Percentiles rank a stretch among this genome's conserved stretches.
Evolutionary conservation across 345 rosid genomes (phyloP).

Genomic region (Garcia nutans): DNA sequence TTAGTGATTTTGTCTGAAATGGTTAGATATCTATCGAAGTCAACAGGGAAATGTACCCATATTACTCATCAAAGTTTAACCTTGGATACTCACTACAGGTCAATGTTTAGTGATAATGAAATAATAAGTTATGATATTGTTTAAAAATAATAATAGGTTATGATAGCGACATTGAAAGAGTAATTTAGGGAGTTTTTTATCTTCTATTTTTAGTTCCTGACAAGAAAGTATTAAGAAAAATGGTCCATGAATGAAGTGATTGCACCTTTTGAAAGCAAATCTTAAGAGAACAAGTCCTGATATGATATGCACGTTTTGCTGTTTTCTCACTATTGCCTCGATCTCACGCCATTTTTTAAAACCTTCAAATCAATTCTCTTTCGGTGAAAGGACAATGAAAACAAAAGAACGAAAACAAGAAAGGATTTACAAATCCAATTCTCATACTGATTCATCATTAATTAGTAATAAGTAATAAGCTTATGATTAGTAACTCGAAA

Average conservation of each 20-base stretch:
- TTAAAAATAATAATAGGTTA: background rate
- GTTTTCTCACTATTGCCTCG: background rate
- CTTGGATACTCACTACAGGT: constrained; percentile 22
- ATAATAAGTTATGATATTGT: background rate
- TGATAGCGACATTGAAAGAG: background rate
- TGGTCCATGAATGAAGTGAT: background rate
- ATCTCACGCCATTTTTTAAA: background rate
- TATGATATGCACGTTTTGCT: background rate
- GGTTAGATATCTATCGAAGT: background rate
- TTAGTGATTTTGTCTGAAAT: background rate
- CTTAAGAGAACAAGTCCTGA: background rate
- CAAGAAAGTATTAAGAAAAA: background rate
- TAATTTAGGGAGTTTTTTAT: background rate
- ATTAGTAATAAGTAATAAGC: no score
- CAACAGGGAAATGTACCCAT: background rate
- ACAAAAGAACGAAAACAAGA: no score
- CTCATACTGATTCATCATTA: background rate
- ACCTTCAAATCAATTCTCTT: background rate
- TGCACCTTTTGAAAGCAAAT: background rate
- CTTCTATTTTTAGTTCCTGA: background rate
- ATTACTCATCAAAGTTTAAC: background rate
- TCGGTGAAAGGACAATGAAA: background rate
- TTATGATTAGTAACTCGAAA: no score
- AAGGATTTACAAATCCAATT: background rate
- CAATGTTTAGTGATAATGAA: constrained; percentile 1